A percentile compares a stretch with the other conserved stretches of the same genome.
phyloP scores from a whole-genome alignment of 1,284 basidiomycete genomes.

The Cutaneotrichosporon cavernicola region DNA sequence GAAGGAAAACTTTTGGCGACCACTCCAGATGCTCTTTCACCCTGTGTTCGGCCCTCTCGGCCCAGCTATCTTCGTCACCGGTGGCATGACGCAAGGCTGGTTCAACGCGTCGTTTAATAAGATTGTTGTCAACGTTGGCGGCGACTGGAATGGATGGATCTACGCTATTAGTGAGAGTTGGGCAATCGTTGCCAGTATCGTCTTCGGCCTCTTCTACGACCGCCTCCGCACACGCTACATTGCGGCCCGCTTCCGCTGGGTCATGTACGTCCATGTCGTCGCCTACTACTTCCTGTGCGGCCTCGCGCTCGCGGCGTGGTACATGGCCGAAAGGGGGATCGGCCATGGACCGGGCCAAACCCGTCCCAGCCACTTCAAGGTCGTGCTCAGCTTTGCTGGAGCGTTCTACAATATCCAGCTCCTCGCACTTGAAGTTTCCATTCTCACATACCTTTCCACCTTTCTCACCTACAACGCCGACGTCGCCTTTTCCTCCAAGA shows the following conservation, averaged over 20 bases:
- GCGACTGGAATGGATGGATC: slow-evolving; percentile 28
- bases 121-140: slow-evolving; percentile 23
- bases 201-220: slow-evolving; percentile 26
- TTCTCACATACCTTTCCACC: slow-evolving; percentile 23
- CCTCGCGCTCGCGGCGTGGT: slow-evolving; percentile 19
- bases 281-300: slow-evolving; percentile 20
- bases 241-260: slow-evolving; percentile 21
- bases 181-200: slow-evolving; percentile 22
- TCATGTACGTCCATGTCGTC: slow-evolving; percentile 25
- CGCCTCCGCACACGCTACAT: slow-evolving; percentile 20
- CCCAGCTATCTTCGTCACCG: slow-evolving; percentile 21
- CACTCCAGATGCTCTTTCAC: slow-evolving; percentile 23
- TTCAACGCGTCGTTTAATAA: slow-evolving; percentile 26
- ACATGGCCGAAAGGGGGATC: slow-evolving; percentile 18
- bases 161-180: slow-evolving; percentile 22
- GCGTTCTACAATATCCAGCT: slow-evolving; percentile 28
- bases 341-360: slow-evolving; percentile 17
- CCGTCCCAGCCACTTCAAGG: slow-evolving; percentile 16
- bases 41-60: slow-evolving; percentile 22
- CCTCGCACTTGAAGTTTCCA: slow-evolving; percentile 23
- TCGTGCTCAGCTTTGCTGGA: slow-evolving; percentile 16
- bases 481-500: slow-evolving; percentile 25
- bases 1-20: slow-evolving; percentile 20
- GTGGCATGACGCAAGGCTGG: slow-evolving; percentile 26
- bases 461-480: slow-evolving; percentile 26